A percentile compares a stretch with the other conserved stretches of the same genome.
Evolutionary conservation across 2,329 filamentous ascomycete species (phyloP).

Genomic region (Pseudocercospora musae): DNA sequence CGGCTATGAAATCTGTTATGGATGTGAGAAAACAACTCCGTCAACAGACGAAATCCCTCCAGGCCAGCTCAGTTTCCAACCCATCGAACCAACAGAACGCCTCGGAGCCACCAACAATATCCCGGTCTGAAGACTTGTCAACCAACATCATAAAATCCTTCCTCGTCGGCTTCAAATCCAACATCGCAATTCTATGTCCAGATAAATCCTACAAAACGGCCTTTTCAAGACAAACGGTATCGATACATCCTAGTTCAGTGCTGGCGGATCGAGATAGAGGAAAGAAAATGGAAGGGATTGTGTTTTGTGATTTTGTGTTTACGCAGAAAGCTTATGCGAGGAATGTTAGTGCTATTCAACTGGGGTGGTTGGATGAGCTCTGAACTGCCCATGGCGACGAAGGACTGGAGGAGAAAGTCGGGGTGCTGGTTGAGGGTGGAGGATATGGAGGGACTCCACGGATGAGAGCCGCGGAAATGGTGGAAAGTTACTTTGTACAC

Average conservation of each 20-base stretch:
- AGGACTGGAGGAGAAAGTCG: not conserved
- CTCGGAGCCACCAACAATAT: too few species aligned
- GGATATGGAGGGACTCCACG: not conserved
- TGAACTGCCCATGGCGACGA: not conserved
- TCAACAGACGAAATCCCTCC: conserved; percentile 51
- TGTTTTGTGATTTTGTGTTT: conserved; percentile 65
- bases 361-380: conserved; percentile 61
- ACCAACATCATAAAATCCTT: conserved; percentile 57
- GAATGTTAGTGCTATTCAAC: conserved; percentile 59
- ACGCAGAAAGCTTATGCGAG: conserved; percentile 62
- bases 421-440: not conserved
- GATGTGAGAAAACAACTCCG: conserved; percentile 62
- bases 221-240: conserved; percentile 59
- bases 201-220: conserved; percentile 47
- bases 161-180: conserved; percentile 57
- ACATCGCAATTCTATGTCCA: conserved; percentile 53
- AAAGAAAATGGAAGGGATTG: conserved; percentile 57
- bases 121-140: not conserved
- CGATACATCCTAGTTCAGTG: conserved; percentile 61
- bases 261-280: conserved; percentile 46
- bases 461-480: too few species aligned
- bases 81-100: too few species aligned
- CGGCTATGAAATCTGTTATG: conserved; percentile 65
- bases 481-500: conserved; percentile 11
- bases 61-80: not conserved